phyloP scores from a whole-genome alignment of 768 basidiomycete species.

The Sporobolomyces roseus region DNA sequence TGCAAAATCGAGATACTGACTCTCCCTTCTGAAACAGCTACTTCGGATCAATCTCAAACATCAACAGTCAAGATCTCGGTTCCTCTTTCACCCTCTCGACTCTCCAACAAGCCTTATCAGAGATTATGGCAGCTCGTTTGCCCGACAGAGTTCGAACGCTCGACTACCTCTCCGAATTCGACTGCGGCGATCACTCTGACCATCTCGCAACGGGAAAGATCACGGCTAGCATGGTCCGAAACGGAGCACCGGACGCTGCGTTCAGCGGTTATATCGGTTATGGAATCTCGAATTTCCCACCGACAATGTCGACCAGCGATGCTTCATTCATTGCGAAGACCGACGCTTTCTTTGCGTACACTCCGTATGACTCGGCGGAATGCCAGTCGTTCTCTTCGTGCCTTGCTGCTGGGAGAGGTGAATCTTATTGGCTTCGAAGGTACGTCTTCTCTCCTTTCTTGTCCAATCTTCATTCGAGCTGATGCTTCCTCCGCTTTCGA shows the following conservation, averaged over 20 bases:
- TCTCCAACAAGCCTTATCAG: slow-evolving; percentile 19
- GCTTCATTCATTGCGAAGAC: slow-evolving; percentile 20
- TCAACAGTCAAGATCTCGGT: slow-evolving; percentile 15
- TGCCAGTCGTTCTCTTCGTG: slow-evolving; percentile 27
- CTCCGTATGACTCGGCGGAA: slow-evolving; percentile 37
- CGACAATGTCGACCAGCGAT: slow-evolving; percentile 25
- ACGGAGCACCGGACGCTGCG: neutral
- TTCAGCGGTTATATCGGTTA: slow-evolving; percentile 32
- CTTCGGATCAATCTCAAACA: slow-evolving; percentile 32
- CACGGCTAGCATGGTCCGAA: neutral
- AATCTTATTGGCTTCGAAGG: slow-evolving; percentile 34
- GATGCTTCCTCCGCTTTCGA: neutral
- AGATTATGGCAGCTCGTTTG: slow-evolving; percentile 27
- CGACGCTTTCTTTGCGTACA: slow-evolving; percentile 40
- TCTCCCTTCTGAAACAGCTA: slow-evolving; percentile 9
- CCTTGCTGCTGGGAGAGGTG: slow-evolving; percentile 18
- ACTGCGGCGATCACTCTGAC: slow-evolving; percentile 35
- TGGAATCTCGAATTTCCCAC: slow-evolving; percentile 19
- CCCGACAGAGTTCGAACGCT: slow-evolving; percentile 22
- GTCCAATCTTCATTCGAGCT: neutral
- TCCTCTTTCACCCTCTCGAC: slow-evolving; percentile 28
- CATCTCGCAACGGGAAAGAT: slow-evolving; percentile 21
- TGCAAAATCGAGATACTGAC: neutral
- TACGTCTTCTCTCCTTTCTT: slow-evolving; percentile 1
- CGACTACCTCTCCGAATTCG: slow-evolving; percentile 33